Evolutionary conservation across 805 yeast species (phyloP), one percentile per base, ranked within the genome.

Genomic region (Wickerhamiella kazuoi): DNA sequence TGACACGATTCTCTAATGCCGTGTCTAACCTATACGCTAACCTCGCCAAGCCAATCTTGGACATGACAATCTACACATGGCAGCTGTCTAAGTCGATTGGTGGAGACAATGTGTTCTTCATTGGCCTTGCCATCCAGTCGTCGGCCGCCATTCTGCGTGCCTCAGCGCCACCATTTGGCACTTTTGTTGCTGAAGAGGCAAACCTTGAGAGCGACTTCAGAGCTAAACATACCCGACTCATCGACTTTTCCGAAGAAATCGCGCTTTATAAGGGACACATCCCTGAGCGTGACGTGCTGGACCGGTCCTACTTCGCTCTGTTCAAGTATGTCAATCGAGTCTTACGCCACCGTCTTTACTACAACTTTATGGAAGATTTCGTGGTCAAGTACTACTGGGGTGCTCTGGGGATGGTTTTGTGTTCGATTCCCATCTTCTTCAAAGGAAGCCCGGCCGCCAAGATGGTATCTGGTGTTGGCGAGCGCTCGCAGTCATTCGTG

Each of bases 321-420:
- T 90, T 80, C 47, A 65, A 76, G 44, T 87, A 84, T 57, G 67
- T 77, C 47, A 72, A 79, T 50, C 70, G 74, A 60, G 86, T 79
- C 52, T 69, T 79, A 46, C 72, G 79, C 60, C 76, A 80, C 49
- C 68, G 77, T 38, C 65, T 61, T 76, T 87, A 21, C 20, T 87
- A 84, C 58, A 84, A 84, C 52, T 71, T 81, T 48, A 79, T 87
- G 2, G 90, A 87, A 48, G 81, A 79, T 37, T 86, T 84, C 50
- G 74, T 83, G 39, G 86, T 86, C 44, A 86, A 86, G 60, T 86
- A 86, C 59, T 72, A 83, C 36, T 79, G 95, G 86, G 97, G 97
- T 45, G 97, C 95, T 2, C 82, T 90, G 24, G 97, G 97, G 9
- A 67, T 86, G 43, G 71, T 76, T 1, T 65, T 86, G 36, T 86